Evolutionary conservation across 805 yeast genomes (phyloP), one percentile per base, ranked within the genome.

Genomic region (Candida multigemmis): DNA sequence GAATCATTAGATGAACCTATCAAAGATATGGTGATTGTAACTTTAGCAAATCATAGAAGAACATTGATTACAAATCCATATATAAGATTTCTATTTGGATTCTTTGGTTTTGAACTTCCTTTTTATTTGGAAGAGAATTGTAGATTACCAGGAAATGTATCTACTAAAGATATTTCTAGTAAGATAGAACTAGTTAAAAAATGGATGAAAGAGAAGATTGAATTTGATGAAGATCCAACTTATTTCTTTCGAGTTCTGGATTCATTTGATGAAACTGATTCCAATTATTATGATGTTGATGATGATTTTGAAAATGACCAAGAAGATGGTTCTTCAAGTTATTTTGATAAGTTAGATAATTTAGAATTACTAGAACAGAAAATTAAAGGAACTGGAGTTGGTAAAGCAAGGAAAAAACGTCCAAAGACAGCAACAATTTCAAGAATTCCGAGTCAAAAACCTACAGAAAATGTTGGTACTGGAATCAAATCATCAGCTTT

Each of bases 401-500:
- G 21, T 23, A 19, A 24, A 19, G 8, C 26, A 11, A 41, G 34
- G 33, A 34, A 25, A 24, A 30, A 39, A 30, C 21, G 21, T 11
- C 21, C 25, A 28, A 18, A 33, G 34, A 17, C 24, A 14, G 12
- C 31, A 24, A 30, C 25, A 12, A 13, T 22, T 12, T 13, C 12
- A 23, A 27, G 18, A 14, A 21, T 19, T 12, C 26, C 22, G 11
- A 20, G 30, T 12, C 35, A 40, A 11, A 25, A 18, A 6, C 30
- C 40, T 11, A 40, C 46, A 3, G 46, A 56, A 6, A 43, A 44
- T 11, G 30, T 49, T 30, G 50, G 55, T 30, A 48, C 51, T 18
- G 18, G 24, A 5, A 41, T 50, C 26, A 59, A 66, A 23, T 77
- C 85, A 1, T 52, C 76, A 4, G 74, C 68, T 30, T 68, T 51